Conservation (phyloP, 805 yeast genomes). For the Kregervanrija fluxuum region DNA sequence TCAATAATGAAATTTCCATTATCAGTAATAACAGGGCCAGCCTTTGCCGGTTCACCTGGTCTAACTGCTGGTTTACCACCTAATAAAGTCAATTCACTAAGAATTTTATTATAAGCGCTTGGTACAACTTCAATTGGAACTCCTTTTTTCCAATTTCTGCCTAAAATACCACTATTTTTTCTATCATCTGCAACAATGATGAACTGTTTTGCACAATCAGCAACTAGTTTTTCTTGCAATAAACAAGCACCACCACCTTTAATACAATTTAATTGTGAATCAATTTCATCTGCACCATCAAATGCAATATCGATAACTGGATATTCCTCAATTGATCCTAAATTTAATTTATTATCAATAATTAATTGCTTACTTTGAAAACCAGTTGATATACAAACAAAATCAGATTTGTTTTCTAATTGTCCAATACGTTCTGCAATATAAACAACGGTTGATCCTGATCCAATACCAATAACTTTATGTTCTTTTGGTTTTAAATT, state of each 20-base stretch:
- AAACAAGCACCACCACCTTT: conserved; percentile 99
- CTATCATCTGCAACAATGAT: conserved; percentile 89
- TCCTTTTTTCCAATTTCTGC: conserved; percentile 80
- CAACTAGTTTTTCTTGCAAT: conserved; percentile 93
- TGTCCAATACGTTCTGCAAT: conserved; percentile 93
- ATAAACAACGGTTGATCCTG: conserved; percentile 96
- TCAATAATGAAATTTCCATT: conserved; percentile 91
- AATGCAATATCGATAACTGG: conserved; percentile 86
- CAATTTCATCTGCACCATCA: conserved; percentile 98
- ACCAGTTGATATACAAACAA: conserved; percentile 91
- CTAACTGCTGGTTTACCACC: conserved; percentile 69
- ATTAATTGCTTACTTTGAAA: conserved; percentile 89
- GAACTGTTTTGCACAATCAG: conserved; percentile 67
- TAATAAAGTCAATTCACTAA: conserved; percentile 48
- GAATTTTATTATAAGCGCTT: conserved; percentile 71
- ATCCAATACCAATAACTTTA: conserved; percentile 84
- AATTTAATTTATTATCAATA: conserved; percentile 65
- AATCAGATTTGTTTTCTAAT: conserved; percentile 40
- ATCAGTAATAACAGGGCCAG: conserved; percentile 96
- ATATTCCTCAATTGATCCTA: conserved; percentile 79
- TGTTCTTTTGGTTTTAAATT: conserved; percentile 56
- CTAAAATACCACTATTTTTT: conserved; percentile 68
- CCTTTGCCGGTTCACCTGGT: conserved; percentile 86
- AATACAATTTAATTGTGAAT: conserved; percentile 69
- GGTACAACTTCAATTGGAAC: conserved; percentile 96